Conservation (phyloP, 169 alveolate genomes). For the Theileria orientalis region DNA sequence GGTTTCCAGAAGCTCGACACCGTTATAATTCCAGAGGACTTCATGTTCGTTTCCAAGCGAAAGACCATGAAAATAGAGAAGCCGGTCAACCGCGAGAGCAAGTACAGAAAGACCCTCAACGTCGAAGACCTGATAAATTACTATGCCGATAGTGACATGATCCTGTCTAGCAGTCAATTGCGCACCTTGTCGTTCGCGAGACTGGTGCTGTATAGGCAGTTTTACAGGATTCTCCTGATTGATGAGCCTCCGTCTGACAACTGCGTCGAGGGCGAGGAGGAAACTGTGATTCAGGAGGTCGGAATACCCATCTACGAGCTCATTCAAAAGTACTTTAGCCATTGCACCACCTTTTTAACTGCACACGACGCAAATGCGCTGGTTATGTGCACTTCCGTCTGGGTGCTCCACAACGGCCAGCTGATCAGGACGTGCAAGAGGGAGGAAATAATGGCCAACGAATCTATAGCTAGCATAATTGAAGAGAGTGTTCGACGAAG, state of each 20-base stretch:
- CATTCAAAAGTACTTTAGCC: slow-evolving; percentile 29
- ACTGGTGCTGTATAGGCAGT: slow-evolving; percentile 67
- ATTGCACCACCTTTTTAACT: too few species aligned
- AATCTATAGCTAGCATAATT: slow-evolving; percentile 5
- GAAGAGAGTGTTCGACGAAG: slow-evolving; percentile 5
- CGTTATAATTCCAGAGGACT: slow-evolving; percentile 21
- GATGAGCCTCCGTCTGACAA: slow-evolving; percentile 81
- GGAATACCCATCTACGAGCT: slow-evolving; percentile 29
- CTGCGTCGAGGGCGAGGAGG: neutral
- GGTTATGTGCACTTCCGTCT: slow-evolving; percentile 36
- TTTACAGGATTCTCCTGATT: slow-evolving; percentile 70
- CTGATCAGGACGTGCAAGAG: slow-evolving; percentile 14
- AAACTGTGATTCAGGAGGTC: neutral
- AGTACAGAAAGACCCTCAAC: neutral
- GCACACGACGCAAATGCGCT: slow-evolving; percentile 50
- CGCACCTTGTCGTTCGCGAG: slow-evolving; percentile 76
- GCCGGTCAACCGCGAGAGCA: neutral
- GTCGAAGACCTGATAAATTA: neutral
- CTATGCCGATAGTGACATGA: slow-evolving; percentile 9
- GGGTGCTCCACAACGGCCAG: slow-evolving; percentile 18
- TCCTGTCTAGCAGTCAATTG: slow-evolving; percentile 46
- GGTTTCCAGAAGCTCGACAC: slow-evolving; percentile 32
- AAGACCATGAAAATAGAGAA: neutral
- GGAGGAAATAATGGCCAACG: slow-evolving; percentile 3
- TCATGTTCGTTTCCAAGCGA: neutral